A percentile compares a stretch with the other conserved stretches of the same genome.
Conservation (phyloP, 2,329 filamentous ascomycete species). For the Harringtonia aguacate region DNA sequence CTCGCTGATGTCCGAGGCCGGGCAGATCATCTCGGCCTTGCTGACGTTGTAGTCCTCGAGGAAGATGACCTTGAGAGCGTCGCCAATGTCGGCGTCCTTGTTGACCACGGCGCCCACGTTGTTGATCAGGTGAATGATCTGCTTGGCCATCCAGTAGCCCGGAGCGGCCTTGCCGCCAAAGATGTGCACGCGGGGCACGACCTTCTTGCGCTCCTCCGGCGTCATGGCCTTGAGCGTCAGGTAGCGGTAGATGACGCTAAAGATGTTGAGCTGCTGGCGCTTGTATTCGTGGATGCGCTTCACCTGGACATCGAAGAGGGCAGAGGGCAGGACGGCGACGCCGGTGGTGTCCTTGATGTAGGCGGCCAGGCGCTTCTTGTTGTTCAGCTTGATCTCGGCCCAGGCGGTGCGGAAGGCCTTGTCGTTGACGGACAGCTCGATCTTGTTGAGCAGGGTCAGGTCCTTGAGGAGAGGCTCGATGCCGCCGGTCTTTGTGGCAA, state of each 20-base stretch:
- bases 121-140: slow-evolving; percentile 94
- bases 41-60: slow-evolving; percentile 98
- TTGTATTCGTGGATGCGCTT: slow-evolving; percentile 99
- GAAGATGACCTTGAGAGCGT: slow-evolving; percentile 94
- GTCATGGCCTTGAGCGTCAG: slow-evolving; percentile 78
- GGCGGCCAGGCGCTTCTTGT: slow-evolving; percentile 86
- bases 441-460: slow-evolving; percentile 71
- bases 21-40: slow-evolving; percentile 94
- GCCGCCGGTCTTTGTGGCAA: slow-evolving; percentile 78
- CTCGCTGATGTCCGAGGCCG: slow-evolving; percentile 92
- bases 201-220: slow-evolving; percentile 75
- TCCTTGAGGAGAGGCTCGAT: slow-evolving; percentile 75
- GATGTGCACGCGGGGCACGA: slow-evolving; percentile 80
- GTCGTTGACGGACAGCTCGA: slow-evolving; percentile 78
- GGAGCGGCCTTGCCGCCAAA: slow-evolving; percentile 97
- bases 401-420: slow-evolving; percentile 88
- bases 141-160: slow-evolving; percentile 99
- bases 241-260: slow-evolving; percentile 93
- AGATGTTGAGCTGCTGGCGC: slow-evolving; percentile 97
- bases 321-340: slow-evolving; percentile 72
- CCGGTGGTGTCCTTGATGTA: slow-evolving; percentile 78
- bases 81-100: slow-evolving; percentile 82
- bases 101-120: slow-evolving; percentile 84
- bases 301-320: slow-evolving; percentile 94
- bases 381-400: slow-evolving; percentile 92